phyloP scores from a whole-genome alignment of 2,329 filamentous ascomycete species.

The Stachybotrys elegans region DNA sequence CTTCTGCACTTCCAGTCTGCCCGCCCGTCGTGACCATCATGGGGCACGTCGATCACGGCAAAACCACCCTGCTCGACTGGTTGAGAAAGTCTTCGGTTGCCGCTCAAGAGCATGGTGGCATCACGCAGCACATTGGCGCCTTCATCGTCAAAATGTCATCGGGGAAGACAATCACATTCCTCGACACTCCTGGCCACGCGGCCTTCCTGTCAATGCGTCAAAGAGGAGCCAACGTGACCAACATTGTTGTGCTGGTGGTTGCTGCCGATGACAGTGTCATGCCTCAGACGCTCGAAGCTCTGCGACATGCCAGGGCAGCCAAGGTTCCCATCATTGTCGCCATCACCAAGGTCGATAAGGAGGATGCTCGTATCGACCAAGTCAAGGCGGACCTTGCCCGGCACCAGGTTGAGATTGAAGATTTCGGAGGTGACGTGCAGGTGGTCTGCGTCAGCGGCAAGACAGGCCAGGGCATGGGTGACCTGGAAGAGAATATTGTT shows the following conservation, averaged over 20 bases:
- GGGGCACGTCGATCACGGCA: conserved; percentile 98
- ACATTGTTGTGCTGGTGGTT: conserved; percentile 93
- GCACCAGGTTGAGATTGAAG: conserved; percentile 86
- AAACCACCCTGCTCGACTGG: conserved; percentile 93
- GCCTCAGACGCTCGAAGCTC: conserved; percentile 91
- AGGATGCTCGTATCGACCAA: conserved; percentile 70
- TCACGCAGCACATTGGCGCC: conserved; percentile 97
- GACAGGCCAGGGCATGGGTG: conserved; percentile 85
- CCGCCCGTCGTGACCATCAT: conserved; percentile 98
- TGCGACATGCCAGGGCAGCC: conserved; percentile 84
- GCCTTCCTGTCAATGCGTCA: conserved; percentile 96
- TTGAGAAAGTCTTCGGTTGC: conserved; percentile 89
- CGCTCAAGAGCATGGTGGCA: conserved; percentile 88
- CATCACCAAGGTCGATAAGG: conserved; percentile 95
- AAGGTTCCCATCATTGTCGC: conserved; percentile 95
- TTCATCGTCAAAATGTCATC: conserved; percentile 86
- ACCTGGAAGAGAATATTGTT: conserved; percentile 85
- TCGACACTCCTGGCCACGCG: conserved; percentile 94
- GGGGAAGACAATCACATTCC: conserved; percentile 88
- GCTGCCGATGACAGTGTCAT: conserved; percentile 97
- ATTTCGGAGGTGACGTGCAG: conserved; percentile 91
- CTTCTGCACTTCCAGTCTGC: conserved; percentile 61
- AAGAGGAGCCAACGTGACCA: conserved; percentile 90
- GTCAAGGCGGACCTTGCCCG: conserved; percentile 84
- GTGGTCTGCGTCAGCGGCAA: conserved; percentile 88